Percentiles rank a stretch among this genome's conserved stretches.
Conservation (phyloP, 2,329 filamentous ascomycete genomes). For the Diatrype stigma region DNA sequence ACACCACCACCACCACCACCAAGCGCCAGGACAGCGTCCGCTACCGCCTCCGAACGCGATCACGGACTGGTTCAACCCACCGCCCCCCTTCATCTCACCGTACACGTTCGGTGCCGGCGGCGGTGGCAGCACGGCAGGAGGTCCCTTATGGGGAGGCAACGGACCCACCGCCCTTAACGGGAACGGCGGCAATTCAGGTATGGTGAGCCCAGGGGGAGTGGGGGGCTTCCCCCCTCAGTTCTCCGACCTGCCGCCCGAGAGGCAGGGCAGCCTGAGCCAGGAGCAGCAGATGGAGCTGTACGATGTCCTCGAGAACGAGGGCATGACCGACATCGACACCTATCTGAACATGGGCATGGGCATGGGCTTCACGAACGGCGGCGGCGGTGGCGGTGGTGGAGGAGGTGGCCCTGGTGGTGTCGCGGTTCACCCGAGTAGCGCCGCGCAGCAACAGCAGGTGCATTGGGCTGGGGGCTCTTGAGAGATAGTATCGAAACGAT, state of each 20-base stretch:
- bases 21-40: slow-evolving; percentile 35
- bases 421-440: neutral
- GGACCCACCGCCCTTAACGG: slow-evolving; percentile 17
- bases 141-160: slow-evolving; percentile 36
- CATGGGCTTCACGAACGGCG: neutral
- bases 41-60: slow-evolving; percentile 37
- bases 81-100: slow-evolving; percentile 49
- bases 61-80: slow-evolving; percentile 50
- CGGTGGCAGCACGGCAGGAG: slow-evolving; percentile 35
- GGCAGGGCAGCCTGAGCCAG: slow-evolving; percentile 68
- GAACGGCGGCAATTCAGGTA: slow-evolving; percentile 16
- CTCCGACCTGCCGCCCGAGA: slow-evolving; percentile 37
- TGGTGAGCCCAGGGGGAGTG: slow-evolving; percentile 7
- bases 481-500: too few species aligned
- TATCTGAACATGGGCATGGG: slow-evolving; percentile 47
- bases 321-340: slow-evolving; percentile 57
- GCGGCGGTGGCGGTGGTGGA: neutral
- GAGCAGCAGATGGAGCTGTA: slow-evolving; percentile 81
- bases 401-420: neutral
- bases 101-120: slow-evolving; percentile 35
- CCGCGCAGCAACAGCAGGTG: too few species aligned
- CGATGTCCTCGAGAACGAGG: slow-evolving; percentile 70
- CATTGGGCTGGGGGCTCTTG: neutral
- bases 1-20: too few species aligned
- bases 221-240: slow-evolving; percentile 19